These are phyloP conservation scores for Eurotiales sp. DNA, from an alignment of 2,329 filamentous ascomycete genomes.

Conservation along the genomic window DNA sequence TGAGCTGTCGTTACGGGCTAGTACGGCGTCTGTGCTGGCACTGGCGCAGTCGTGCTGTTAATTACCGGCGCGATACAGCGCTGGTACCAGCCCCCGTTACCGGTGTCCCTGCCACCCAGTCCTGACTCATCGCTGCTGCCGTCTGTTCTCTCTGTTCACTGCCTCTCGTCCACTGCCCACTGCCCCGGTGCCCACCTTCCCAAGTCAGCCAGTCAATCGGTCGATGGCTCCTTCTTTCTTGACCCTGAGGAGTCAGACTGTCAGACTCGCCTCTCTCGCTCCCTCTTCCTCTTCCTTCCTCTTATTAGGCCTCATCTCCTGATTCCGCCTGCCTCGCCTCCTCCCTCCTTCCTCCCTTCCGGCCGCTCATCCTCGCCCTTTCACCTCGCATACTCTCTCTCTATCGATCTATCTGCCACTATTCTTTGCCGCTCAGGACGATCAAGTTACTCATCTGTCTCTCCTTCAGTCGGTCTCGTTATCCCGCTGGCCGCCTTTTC, in stretches of 20 bases:
- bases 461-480: background rate
- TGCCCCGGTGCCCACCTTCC: background rate
- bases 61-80: background rate
- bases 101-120: slow-evolving; percentile 17
- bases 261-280: too few species aligned
- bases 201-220: background rate
- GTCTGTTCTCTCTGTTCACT: slow-evolving; percentile 9
- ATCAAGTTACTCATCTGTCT: too few species aligned
- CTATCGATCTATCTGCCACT: background rate
- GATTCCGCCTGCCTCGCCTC: background rate
- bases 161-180: background rate
- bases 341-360: background rate
- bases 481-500: slow-evolving; percentile 22
- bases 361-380: background rate
- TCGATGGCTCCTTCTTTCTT: slow-evolving; percentile 18
- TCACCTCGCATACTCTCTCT: background rate
- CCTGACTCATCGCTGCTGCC: slow-evolving; percentile 20
- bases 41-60: background rate
- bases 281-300: slow-evolving; percentile 13
- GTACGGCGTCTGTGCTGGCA: slow-evolving; percentile 3
- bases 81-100: slow-evolving; percentile 4
- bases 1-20: slow-evolving; percentile 2
- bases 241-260: slow-evolving; percentile 17
- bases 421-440: too few species aligned
- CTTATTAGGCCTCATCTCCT: slow-evolving; percentile 8